Percentiles rank a stretch among this genome's conserved stretches.
These are phyloP conservation scores for Candida michaelii DNA, from an alignment of 805 yeast species.

Conservation along the genomic window DNA sequence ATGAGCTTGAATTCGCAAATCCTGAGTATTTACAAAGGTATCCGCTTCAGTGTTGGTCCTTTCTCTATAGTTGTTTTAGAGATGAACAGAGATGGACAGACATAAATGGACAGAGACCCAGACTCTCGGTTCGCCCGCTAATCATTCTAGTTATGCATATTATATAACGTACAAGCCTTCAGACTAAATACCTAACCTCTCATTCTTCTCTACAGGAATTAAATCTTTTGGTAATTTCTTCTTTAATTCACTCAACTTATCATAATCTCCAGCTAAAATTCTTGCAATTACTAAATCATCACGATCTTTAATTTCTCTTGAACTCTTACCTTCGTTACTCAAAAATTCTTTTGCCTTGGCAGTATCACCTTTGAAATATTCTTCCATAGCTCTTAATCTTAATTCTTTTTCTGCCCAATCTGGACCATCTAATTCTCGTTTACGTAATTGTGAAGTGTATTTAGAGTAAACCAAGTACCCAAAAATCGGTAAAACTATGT, in stretches of 20 bases:
- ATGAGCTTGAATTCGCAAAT: neutral
- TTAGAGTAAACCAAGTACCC: constrained; percentile 53
- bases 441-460: constrained; percentile 43
- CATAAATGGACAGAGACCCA: no score
- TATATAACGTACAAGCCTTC: neutral
- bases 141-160: constrained; percentile 6
- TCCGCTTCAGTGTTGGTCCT: no score
- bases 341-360: constrained; percentile 54
- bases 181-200: constrained; percentile 31
- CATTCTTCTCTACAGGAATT: constrained; percentile 37
- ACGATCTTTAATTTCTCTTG: constrained; percentile 59
- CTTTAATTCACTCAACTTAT: constrained; percentile 60
- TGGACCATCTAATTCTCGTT: constrained; percentile 44
- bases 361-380: constrained; percentile 53
- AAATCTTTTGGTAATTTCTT: constrained; percentile 44
- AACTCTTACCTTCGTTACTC: constrained; percentile 50
- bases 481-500: constrained; percentile 69
- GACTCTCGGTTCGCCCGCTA: no score
- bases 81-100: no score
- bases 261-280: constrained; percentile 82
- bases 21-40: no score
- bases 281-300: constrained; percentile 80
- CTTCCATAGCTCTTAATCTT: constrained; percentile 70
- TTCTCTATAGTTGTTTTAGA: no score
- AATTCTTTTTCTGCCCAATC: constrained; percentile 87